Conservation (phyloP, 2,329 filamentous ascomycete genomes). For the Diaporthe sp. region DNA sequence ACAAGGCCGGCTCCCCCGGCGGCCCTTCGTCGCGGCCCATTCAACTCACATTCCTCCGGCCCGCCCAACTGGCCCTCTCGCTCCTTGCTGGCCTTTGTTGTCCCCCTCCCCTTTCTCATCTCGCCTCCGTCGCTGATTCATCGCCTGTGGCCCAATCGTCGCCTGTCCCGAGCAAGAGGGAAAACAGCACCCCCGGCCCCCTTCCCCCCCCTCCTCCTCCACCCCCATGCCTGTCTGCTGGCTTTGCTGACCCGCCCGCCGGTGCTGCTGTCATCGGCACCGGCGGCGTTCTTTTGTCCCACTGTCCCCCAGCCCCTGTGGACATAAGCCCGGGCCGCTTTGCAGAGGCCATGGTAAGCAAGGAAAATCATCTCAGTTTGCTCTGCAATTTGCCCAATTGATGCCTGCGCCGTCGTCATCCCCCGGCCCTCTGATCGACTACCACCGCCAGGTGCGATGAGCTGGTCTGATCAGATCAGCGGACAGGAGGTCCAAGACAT, state of each 20-base stretch:
- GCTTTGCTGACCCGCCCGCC: conserved; percentile 16
- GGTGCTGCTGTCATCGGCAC: conserved; percentile 15
- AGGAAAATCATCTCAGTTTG: not conserved
- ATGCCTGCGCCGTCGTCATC: conserved; percentile 28
- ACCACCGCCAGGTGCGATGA: not conserved
- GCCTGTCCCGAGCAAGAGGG: not conserved
- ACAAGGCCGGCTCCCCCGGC: conserved; percentile 28
- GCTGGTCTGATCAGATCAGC: conserved; percentile 1
- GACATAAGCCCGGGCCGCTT: conserved; percentile 17
- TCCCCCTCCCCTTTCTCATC: conserved; percentile 4
- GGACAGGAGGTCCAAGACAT: not conserved
- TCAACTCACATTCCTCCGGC: conserved; percentile 35
- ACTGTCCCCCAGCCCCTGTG: not conserved
- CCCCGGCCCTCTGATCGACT: not conserved
- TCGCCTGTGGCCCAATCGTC: conserved; percentile 11
- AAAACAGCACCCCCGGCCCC: not conserved
- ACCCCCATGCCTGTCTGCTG: not conserved
- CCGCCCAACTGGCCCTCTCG: conserved; percentile 15
- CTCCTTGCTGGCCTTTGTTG: conserved; percentile 23
- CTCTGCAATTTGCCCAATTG: conserved; percentile 3
- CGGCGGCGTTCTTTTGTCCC: not conserved
- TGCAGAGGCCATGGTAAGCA: not conserved
- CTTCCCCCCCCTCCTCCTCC: not conserved
- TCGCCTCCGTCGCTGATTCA: conserved; percentile 30
- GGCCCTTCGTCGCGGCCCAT: conserved; percentile 23